Evolutionary conservation across 2,329 filamentous ascomycete genomes (phyloP).

Genomic region (Bipolaris sorokiniana): DNA sequence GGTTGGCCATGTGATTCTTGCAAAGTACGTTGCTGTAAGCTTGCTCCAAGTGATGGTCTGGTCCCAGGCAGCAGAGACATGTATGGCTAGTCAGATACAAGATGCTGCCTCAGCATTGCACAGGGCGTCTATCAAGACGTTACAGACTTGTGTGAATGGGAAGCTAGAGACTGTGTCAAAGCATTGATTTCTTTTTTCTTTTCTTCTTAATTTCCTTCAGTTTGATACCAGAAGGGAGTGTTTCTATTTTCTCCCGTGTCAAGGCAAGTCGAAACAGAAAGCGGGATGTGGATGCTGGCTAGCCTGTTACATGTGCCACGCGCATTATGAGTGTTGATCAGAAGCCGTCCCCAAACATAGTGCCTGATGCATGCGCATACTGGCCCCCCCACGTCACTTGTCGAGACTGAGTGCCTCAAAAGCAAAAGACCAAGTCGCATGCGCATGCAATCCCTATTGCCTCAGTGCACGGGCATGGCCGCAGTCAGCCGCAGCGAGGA

Average conservation of each 20-base stretch:
- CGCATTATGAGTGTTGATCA: not conserved
- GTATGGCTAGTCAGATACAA: too few species aligned
- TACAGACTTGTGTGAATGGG: too few species aligned
- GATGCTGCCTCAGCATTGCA: too few species aligned
- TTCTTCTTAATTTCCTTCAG: not conserved
- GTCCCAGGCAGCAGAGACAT: too few species aligned
- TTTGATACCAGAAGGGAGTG: too few species aligned
- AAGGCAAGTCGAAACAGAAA: not conserved
- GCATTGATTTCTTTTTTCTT: not conserved
- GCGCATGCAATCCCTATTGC: not conserved
- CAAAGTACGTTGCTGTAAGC: too few species aligned
- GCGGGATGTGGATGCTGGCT: not conserved
- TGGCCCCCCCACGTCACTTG: not conserved
- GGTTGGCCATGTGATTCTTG: too few species aligned
- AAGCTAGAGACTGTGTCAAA: too few species aligned
- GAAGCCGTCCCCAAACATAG: not conserved
- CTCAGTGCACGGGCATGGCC: not conserved
- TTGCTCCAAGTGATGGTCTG: too few species aligned
- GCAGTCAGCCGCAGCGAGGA: not conserved
- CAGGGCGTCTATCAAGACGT: too few species aligned
- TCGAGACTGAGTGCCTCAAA: not conserved
- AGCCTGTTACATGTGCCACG: conserved; percentile 3
- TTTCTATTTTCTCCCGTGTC: not conserved
- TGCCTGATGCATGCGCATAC: conserved; percentile 1
- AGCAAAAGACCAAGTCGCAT: not conserved